phyloP scores from a whole-genome alignment of 2,329 filamentous ascomycete genomes.

The Venturia carpophila region DNA sequence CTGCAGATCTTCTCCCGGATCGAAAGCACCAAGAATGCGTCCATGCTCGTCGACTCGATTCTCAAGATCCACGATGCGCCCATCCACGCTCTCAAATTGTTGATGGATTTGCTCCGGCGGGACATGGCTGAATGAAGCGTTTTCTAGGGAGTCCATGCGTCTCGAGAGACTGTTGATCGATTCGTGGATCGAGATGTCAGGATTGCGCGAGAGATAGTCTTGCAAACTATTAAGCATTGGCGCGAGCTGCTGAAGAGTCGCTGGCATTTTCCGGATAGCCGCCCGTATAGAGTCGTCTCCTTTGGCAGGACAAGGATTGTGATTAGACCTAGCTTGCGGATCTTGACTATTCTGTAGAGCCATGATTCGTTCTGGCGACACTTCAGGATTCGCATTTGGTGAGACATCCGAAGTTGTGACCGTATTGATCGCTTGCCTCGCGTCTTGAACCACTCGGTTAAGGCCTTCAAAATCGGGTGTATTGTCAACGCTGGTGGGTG shows the following conservation, averaged over 20 bases:
- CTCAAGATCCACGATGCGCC: conserved; percentile 62
- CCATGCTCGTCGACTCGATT: conserved; percentile 40
- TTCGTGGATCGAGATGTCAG: conserved; percentile 31
- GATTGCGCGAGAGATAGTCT: conserved; percentile 32
- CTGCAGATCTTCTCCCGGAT: conserved; percentile 18
- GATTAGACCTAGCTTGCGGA: no score
- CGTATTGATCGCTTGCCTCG: not conserved
- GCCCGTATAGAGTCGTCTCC: not conserved
- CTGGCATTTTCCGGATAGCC: conserved; percentile 14
- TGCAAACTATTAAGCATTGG: conserved; percentile 30
- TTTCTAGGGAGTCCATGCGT: conserved; percentile 63
- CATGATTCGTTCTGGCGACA: not conserved
- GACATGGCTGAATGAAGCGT: conserved; percentile 56
- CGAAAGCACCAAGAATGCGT: conserved; percentile 29
- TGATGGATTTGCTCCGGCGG: conserved; percentile 64
- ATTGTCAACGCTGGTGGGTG: conserved; percentile 33
- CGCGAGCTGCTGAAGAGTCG: conserved; percentile 24
- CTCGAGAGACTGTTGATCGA: conserved; percentile 54
- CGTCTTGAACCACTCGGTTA: conserved; percentile 11
- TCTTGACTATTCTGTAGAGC: not conserved
- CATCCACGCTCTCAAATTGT: conserved; percentile 57
- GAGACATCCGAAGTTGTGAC: not conserved
- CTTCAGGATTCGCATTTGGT: not conserved
- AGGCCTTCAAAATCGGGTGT: conserved; percentile 32
- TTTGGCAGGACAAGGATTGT: not conserved